Percentiles rank a stretch among this genome's conserved stretches.
Conservation (phyloP, 2,329 filamentous ascomycete species). For the Xylaria sp. region DNA sequence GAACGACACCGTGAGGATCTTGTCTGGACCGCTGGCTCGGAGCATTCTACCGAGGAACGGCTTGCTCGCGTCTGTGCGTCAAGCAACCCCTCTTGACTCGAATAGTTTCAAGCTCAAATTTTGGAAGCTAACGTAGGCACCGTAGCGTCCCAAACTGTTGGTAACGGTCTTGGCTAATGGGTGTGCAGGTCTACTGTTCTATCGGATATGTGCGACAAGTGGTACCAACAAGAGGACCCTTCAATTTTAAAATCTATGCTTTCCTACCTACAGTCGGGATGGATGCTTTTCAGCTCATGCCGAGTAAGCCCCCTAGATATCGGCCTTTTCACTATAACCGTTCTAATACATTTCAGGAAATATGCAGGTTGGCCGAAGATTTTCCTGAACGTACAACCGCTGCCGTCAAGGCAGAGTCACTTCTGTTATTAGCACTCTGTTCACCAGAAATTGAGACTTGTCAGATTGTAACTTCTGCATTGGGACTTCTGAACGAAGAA, state of each 20-base stretch:
- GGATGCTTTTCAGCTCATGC: slow-evolving; percentile 62
- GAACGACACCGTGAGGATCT: slow-evolving; percentile 59
- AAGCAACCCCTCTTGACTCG: slow-evolving; percentile 52
- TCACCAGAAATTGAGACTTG: slow-evolving; percentile 73
- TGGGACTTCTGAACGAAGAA: slow-evolving; percentile 71
- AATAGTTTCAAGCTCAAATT: slow-evolving; percentile 56
- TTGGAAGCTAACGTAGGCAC: slow-evolving; percentile 63
- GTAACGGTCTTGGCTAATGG: slow-evolving; percentile 35
- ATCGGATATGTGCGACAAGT: slow-evolving; percentile 60
- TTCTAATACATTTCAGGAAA: slow-evolving; percentile 55
- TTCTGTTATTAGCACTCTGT: slow-evolving; percentile 71
- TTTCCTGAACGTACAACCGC: slow-evolving; percentile 64
- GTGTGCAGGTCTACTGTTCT: slow-evolving; percentile 56
- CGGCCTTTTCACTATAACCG: neutral
- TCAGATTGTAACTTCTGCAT: slow-evolving; percentile 70
- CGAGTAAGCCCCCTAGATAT: slow-evolving; percentile 50
- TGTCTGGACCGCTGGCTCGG: slow-evolving; percentile 60
- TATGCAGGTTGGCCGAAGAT: slow-evolving; percentile 64
- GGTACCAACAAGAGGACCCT: slow-evolving; percentile 56
- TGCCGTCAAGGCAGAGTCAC: slow-evolving; percentile 68
- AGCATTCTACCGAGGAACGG: slow-evolving; percentile 57
- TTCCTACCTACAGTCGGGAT: slow-evolving; percentile 65
- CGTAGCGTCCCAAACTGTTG: slow-evolving; percentile 28
- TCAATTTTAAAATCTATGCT: slow-evolving; percentile 60
- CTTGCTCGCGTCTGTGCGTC: slow-evolving; percentile 51